A percentile compares a stretch with the other conserved stretches of the same genome.
Conservation (phyloP, 2,329 filamentous ascomycete genomes). For the Colletotrichum eleusines region DNA sequence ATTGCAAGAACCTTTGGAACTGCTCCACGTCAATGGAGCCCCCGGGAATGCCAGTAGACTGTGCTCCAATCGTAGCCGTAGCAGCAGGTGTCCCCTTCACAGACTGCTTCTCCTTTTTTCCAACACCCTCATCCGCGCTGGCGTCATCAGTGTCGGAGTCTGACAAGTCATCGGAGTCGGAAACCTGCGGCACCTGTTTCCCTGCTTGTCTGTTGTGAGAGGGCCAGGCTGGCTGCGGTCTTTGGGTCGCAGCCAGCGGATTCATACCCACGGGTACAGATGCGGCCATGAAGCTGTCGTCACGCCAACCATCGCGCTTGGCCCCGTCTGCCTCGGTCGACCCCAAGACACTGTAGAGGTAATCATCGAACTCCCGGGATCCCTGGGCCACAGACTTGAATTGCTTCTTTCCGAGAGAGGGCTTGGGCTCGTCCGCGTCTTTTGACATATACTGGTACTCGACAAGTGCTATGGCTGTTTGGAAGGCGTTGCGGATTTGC, state of each 20-base stretch:
- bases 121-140: neutral
- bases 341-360: conserved; percentile 1
- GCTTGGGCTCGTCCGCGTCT: neutral
- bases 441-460: conserved; percentile 30
- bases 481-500: conserved; percentile 46
- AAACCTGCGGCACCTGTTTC: neutral
- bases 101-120: neutral
- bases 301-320: conserved; percentile 1
- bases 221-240: neutral
- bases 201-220: neutral
- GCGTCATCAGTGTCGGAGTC: neutral
- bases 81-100: neutral
- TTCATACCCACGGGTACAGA: neutral
- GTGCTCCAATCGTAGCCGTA: neutral
- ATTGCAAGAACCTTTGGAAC: conserved; percentile 3
- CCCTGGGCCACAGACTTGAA: conserved; percentile 10
- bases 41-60: neutral
- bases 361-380: conserved; percentile 6
- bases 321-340: neutral
- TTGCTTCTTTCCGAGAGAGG: neutral
- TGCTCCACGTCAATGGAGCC: neutral
- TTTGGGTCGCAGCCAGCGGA: neutral
- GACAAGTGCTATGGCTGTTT: conserved; percentile 44
- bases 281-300: neutral
- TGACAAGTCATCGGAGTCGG: neutral